Percentiles rank a stretch among this genome's conserved stretches.
Evolutionary conservation across 371 early-diverging fungal genomes (phyloP).

Genomic region (Haplosporangium sp.): DNA sequence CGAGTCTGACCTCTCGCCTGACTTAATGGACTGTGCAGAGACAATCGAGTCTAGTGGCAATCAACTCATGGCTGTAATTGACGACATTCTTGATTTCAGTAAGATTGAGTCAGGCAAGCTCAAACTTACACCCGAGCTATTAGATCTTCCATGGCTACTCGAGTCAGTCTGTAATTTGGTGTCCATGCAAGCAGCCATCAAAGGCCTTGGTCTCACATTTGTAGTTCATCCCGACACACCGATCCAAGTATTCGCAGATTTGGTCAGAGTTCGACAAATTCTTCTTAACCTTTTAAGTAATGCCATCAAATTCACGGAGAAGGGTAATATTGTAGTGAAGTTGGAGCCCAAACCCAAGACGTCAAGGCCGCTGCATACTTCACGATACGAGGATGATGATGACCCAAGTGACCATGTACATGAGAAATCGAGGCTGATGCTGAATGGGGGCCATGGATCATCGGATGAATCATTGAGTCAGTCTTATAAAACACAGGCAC

Average conservation of each 20-base stretch:
- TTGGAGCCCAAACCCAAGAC: slow-evolving; percentile 44
- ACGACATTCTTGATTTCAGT: slow-evolving; percentile 69
- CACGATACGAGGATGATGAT: slow-evolving; percentile 30
- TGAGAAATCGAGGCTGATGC: slow-evolving; percentile 30
- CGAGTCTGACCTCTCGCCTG: slow-evolving; percentile 71
- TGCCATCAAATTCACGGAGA: slow-evolving; percentile 75
- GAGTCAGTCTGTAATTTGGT: slow-evolving; percentile 60
- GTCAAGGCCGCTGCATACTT: background rate
- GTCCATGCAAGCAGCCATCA: slow-evolving; percentile 67
- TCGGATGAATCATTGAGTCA: background rate
- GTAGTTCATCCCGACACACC: slow-evolving; percentile 71
- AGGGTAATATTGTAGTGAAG: slow-evolving; percentile 68
- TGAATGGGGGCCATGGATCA: slow-evolving; percentile 7
- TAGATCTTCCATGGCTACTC: slow-evolving; percentile 53
- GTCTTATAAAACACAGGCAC: background rate
- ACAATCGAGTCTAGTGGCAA: slow-evolving; percentile 76
- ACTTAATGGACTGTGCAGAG: slow-evolving; percentile 74
- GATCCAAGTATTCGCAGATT: slow-evolving; percentile 64
- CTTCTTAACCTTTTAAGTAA: slow-evolving; percentile 67
- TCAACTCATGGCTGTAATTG: slow-evolving; percentile 66
- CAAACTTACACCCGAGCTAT: slow-evolving; percentile 44
- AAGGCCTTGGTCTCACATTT: slow-evolving; percentile 60
- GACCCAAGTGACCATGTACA: background rate
- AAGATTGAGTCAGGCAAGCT: slow-evolving; percentile 70
- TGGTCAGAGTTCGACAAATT: slow-evolving; percentile 63